Percentiles rank a stretch among this genome's conserved stretches.
Evolutionary conservation across 805 yeast genomes (phyloP).

Genomic region (Huiozyma sinensis): DNA sequence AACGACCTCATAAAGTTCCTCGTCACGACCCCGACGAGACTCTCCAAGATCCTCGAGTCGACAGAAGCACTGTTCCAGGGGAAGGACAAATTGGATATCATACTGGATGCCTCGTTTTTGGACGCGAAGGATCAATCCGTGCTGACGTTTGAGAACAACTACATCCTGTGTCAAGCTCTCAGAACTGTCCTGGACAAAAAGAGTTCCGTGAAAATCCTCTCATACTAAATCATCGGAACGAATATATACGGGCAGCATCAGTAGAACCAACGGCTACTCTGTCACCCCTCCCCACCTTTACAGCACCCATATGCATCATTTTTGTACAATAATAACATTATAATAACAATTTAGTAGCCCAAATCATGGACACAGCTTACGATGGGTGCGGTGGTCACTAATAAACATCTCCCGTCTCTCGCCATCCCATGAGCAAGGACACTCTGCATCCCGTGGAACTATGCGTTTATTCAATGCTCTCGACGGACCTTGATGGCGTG

Average conservation of each 20-base stretch:
- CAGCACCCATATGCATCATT: neutral
- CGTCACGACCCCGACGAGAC: slow-evolving; percentile 24
- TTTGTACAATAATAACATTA: neutral
- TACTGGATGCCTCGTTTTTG: slow-evolving; percentile 26
- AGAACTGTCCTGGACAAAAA: slow-evolving; percentile 22
- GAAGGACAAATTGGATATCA: slow-evolving; percentile 27
- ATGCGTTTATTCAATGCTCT: slow-evolving; percentile 22
- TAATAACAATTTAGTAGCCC: too few relatives aligned
- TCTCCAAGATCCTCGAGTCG: slow-evolving; percentile 20
- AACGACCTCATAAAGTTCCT: slow-evolving; percentile 18
- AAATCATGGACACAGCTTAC: too few relatives aligned
- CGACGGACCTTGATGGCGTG: slow-evolving; percentile 23
- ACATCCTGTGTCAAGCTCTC: slow-evolving; percentile 17
- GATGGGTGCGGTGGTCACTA: too few relatives aligned
- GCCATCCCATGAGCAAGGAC: too few relatives aligned
- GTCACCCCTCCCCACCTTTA: neutral
- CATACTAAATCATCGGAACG: slow-evolving; percentile 12
- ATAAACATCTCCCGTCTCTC: too few relatives aligned
- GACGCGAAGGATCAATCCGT: slow-evolving; percentile 24
- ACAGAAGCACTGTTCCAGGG: slow-evolving; percentile 24
- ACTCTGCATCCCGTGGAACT: slow-evolving; percentile 24
- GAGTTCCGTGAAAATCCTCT: slow-evolving; percentile 26
- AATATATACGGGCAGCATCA: too few relatives aligned
- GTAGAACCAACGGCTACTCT: slow-evolving; percentile 12
- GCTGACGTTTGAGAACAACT: slow-evolving; percentile 19